These are phyloP conservation scores for Aureobasidium vineae DNA, from an alignment of 2,329 filamentous ascomycete species.

Conservation along the genomic window DNA sequence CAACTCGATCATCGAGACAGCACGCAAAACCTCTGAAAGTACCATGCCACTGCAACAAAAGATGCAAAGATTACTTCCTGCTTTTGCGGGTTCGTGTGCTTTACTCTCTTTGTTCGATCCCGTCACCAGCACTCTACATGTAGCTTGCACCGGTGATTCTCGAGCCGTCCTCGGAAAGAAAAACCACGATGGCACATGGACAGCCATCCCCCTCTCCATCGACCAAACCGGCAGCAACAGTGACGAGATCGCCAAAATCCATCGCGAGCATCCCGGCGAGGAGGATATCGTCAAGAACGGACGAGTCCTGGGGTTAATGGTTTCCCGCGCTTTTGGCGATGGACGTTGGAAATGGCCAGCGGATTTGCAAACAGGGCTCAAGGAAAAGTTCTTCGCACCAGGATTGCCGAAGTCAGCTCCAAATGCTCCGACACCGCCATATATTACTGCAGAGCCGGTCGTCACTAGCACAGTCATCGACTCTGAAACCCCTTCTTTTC, in stretches of 20 bases:
- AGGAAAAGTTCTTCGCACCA: conserved; percentile 53
- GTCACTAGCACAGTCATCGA: conserved; percentile 57
- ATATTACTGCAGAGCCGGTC: conserved; percentile 66
- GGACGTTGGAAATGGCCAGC: conserved; percentile 65
- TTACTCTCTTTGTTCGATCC: conserved; percentile 63
- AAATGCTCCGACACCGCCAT: conserved; percentile 57
- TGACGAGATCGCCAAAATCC: conserved; percentile 57
- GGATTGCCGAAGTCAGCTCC: conserved; percentile 43
- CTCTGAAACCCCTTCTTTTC: conserved; percentile 49
- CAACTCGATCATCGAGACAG: conserved; percentile 37
- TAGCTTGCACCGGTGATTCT: conserved; percentile 67
- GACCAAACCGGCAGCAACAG: conserved; percentile 67
- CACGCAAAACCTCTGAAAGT: not conserved
- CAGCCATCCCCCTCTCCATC: conserved; percentile 55
- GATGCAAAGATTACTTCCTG: conserved; percentile 37
- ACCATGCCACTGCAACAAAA: not conserved
- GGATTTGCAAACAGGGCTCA: conserved; percentile 48
- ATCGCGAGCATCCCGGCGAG: conserved; percentile 62
- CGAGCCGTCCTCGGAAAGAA: conserved; percentile 61
- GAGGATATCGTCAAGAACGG: conserved; percentile 57
- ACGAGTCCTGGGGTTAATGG: conserved; percentile 59
- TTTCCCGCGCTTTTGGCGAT: conserved; percentile 68
- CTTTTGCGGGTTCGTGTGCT: conserved; percentile 60
- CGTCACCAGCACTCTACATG: conserved; percentile 52
- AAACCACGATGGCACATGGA: conserved; percentile 47